Conservation (phyloP, 768 basidiomycete species). For the Amanita pallidorosea region DNA sequence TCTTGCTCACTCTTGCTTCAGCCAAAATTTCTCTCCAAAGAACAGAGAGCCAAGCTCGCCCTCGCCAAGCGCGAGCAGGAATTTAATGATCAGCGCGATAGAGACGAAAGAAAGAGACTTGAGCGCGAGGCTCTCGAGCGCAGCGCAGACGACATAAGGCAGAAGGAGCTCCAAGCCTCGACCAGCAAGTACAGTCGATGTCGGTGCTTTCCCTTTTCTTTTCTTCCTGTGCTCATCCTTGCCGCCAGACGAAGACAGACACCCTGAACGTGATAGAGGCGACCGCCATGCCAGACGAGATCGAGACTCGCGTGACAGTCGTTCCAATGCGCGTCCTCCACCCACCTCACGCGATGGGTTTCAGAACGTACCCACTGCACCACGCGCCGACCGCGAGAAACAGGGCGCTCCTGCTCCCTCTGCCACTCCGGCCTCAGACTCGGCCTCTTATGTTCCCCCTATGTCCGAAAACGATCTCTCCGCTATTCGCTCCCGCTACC, state of each 20-base stretch:
- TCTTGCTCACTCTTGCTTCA: slow-evolving; percentile 19
- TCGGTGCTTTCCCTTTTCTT: slow-evolving; percentile 17
- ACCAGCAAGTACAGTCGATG: slow-evolving; percentile 31
- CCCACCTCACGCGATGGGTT: slow-evolving; percentile 31
- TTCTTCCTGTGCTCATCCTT: neutral
- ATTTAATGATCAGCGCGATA: slow-evolving; percentile 60
- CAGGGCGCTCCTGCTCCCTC: slow-evolving; percentile 36
- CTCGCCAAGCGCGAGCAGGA: slow-evolving; percentile 82
- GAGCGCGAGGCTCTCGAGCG: slow-evolving; percentile 68
- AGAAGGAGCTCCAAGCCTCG: slow-evolving; percentile 33
- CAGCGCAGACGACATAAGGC: slow-evolving; percentile 59
- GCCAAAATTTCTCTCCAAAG: slow-evolving; percentile 93
- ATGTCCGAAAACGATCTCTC: slow-evolving; percentile 76
- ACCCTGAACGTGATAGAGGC: slow-evolving; percentile 39
- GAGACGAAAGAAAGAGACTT: slow-evolving; percentile 44
- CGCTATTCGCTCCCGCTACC: slow-evolving; percentile 85
- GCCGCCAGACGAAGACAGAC: slow-evolving; percentile 39
- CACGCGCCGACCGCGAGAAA: slow-evolving; percentile 64
- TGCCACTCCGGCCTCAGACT: slow-evolving; percentile 18
- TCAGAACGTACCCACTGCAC: slow-evolving; percentile 74
- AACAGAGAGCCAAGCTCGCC: slow-evolving; percentile 82
- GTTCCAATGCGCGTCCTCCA: slow-evolving; percentile 26
- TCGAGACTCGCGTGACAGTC: slow-evolving; percentile 27
- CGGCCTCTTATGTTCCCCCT: slow-evolving; percentile 38
- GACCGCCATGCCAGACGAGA: slow-evolving; percentile 30